Evolutionary conservation across 805 yeast genomes (phyloP).

Genomic region (Cyberlindnera mrakii): DNA sequence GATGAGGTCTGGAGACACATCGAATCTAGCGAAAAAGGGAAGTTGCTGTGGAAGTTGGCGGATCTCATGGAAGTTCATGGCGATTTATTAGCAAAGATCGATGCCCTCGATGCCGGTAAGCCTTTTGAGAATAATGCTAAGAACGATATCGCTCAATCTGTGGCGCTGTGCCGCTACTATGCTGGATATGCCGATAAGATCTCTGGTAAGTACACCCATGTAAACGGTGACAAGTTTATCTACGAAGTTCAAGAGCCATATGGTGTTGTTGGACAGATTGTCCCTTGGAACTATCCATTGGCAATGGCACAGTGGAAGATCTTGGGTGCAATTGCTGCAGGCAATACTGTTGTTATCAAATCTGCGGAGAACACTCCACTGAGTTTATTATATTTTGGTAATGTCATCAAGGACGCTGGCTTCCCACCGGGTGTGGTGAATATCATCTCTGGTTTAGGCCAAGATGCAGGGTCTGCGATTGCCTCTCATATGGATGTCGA

Average conservation of each 20-base stretch:
- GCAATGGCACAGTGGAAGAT: conserved; percentile 77
- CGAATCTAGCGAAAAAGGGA: conserved; percentile 53
- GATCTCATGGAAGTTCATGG: conserved; percentile 59
- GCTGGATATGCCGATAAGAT: conserved; percentile 73
- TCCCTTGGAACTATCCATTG: conserved; percentile 83
- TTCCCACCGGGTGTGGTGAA: conserved; percentile 74
- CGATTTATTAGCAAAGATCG: conserved; percentile 62
- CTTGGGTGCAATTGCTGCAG: conserved; percentile 72
- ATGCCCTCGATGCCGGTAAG: conserved; percentile 74
- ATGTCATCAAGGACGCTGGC: conserved; percentile 63
- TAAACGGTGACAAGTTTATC: conserved; percentile 61
- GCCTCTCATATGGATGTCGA: conserved; percentile 53
- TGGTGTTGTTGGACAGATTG: conserved; percentile 77
- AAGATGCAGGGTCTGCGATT: conserved; percentile 61
- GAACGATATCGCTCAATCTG: conserved; percentile 61
- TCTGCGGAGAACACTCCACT: conserved; percentile 75
- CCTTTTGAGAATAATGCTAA: conserved; percentile 59
- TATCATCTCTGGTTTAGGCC: conserved; percentile 66
- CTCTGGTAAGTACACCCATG: conserved; percentile 55
- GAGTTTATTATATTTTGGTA: conserved; percentile 58
- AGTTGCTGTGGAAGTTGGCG: conserved; percentile 52
- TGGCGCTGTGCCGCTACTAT: conserved; percentile 58
- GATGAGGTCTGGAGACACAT: conserved; percentile 57
- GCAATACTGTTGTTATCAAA: conserved; percentile 66
- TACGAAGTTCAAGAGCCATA: conserved; percentile 68